Evolutionary conservation across 352 stramenopile genomes (phyloP), one percentile per base, ranked within the genome.

Genomic region (Phytophthora kernoviae): DNA sequence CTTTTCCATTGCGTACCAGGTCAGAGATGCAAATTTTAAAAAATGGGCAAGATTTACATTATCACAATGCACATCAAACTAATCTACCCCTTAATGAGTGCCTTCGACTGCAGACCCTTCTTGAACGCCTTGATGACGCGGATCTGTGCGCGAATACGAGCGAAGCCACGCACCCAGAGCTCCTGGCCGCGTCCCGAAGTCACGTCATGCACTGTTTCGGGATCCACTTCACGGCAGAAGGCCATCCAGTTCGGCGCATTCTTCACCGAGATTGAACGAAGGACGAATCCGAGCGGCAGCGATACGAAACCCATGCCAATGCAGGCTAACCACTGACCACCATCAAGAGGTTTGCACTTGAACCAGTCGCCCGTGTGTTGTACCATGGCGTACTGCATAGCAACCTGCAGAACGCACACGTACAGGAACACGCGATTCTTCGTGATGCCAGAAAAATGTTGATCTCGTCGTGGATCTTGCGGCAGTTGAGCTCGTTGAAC

Each of bases 361-460:
- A 88, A 85, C 53, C 60, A 78, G 27, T 75, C 40, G 36, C 91
- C 94, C 21, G 93, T 96, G 46, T 88, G 96, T 73, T 98, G 73
- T 24, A 99, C 90, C 57, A 99, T 97, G 14, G 99, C 61, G 17
- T 96, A 65, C 73, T 99, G 96, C 44, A 97, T 74, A 14, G 88
- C 43, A 5, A 97, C 69, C 34, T 96, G 98, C 22, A 93, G 52
- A 0, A 96, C 40, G 12, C 96, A 82, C 49, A 99, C 96, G 30
- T 78, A 79, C 20, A 96, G 73, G 69, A 98, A 98, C 1, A 98
- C 69, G 15, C 67, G 60, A 79, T 98, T 98, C 30, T 84, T 82
- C 5, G 81, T 67, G 39, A 99, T 88, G 22, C 93, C 91, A 24
- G 55, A 62, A 99, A 98, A 26, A 98, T 90, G 75, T 98, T 98